These are phyloP conservation scores for Hamigera avellanea DNA, from an alignment of 495 filamentous ascomycete species.

Conservation along the genomic window DNA sequence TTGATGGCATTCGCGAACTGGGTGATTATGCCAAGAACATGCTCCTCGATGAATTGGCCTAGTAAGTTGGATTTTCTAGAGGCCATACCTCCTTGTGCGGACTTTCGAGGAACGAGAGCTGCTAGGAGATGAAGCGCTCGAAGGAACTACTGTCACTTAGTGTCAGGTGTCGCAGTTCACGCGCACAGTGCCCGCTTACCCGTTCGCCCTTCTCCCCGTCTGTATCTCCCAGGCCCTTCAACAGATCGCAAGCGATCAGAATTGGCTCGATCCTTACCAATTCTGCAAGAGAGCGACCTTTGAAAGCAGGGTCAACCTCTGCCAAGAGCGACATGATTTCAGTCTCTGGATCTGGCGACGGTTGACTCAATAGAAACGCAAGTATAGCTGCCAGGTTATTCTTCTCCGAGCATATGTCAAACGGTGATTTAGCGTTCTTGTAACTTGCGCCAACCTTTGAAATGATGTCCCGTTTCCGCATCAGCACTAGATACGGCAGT, in stretches of 20 bases:
- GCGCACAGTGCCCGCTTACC: slow-evolving; percentile 25
- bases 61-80: slow-evolving; percentile 46
- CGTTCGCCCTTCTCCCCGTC: slow-evolving; percentile 46
- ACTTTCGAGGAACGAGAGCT: slow-evolving; percentile 45
- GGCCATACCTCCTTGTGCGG: slow-evolving; percentile 28
- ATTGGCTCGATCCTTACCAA: slow-evolving; percentile 68
- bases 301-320: slow-evolving; percentile 56
- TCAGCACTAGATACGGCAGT: slow-evolving; percentile 74
- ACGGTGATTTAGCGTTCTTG: slow-evolving; percentile 43
- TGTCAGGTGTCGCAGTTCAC: slow-evolving; percentile 19
- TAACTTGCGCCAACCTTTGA: slow-evolving; percentile 66
- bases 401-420: slow-evolving; percentile 47
- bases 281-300: slow-evolving; percentile 49
- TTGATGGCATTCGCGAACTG: slow-evolving; percentile 74
- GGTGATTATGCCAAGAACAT: slow-evolving; percentile 81
- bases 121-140: slow-evolving; percentile 59
- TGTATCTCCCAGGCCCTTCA: slow-evolving; percentile 67
- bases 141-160: slow-evolving; percentile 24
- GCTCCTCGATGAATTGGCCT: slow-evolving; percentile 66
- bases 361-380: slow-evolving; percentile 65
- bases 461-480: slow-evolving; percentile 65
- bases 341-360: slow-evolving; percentile 49
- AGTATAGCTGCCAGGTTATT: slow-evolving; percentile 70
- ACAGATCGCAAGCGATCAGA: slow-evolving; percentile 62
- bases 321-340: slow-evolving; percentile 57